These are phyloP conservation scores for Penicillium robsamsonii DNA, from an alignment of 495 filamentous ascomycete genomes.

Conservation along the genomic window DNA sequence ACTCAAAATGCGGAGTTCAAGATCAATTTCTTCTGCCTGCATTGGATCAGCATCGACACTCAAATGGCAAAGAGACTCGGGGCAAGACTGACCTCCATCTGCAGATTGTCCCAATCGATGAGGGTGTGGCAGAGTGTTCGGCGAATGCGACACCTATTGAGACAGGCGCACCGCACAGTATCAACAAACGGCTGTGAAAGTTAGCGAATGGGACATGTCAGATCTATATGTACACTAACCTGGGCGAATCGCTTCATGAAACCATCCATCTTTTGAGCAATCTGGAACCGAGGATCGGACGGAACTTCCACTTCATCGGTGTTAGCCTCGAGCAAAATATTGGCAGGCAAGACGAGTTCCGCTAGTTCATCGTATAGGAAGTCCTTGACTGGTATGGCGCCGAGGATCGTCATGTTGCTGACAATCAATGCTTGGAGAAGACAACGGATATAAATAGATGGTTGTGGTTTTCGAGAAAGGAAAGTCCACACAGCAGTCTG, in stretches of 20 bases:
- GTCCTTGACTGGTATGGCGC: constrained; percentile 63
- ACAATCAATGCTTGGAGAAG: constrained; percentile 76
- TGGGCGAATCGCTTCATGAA: constrained; percentile 72
- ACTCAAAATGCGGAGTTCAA: constrained; percentile 61
- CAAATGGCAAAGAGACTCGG: not conserved
- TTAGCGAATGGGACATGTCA: constrained; percentile 12
- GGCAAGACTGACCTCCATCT: constrained; percentile 59
- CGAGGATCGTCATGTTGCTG: constrained; percentile 63
- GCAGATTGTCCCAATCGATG: constrained; percentile 79
- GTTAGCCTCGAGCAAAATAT: constrained; percentile 64
- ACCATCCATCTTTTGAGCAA: constrained; percentile 71
- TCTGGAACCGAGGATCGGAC: constrained; percentile 71
- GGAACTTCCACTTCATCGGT: constrained; percentile 76
- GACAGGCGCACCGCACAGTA: constrained; percentile 75
- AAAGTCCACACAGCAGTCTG: constrained; percentile 61
- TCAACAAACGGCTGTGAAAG: constrained; percentile 70
- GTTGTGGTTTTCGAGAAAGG: constrained; percentile 75
- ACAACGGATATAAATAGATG: constrained; percentile 78
- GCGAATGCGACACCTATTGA: constrained; percentile 86
- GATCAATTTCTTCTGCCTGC: constrained; percentile 72
- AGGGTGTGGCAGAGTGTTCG: constrained; percentile 79
- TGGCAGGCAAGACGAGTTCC: constrained; percentile 70
- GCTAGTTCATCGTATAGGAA: constrained; percentile 77
- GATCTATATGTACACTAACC: constrained; percentile 29
- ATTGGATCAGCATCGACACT: not conserved